Conservation (phyloP, 305 asterid genomes). For the Fraxinus dipetala region DNA sequence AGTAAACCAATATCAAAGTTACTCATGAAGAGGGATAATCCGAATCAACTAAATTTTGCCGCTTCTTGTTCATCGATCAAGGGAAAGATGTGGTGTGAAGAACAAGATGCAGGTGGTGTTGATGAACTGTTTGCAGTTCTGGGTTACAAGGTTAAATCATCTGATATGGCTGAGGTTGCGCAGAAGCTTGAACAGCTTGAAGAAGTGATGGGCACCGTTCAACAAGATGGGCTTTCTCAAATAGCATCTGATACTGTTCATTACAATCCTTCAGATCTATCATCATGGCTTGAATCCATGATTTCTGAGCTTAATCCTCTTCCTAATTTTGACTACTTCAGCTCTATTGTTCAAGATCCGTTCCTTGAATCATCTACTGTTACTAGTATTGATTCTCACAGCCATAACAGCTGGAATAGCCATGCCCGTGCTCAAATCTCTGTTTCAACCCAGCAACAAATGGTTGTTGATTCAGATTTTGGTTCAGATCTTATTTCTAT, state of each 20-base stretch:
- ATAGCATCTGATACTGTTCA: constrained; percentile 56
- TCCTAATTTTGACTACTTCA: constrained; percentile 32
- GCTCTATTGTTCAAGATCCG: constrained; percentile 27
- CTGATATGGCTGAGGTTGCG: constrained; percentile 74
- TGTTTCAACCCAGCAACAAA: constrained; percentile 6
- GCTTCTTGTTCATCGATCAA: constrained; percentile 35
- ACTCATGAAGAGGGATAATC: constrained; percentile 38
- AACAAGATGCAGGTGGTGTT: constrained; percentile 37
- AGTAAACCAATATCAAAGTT: too few relatives aligned
- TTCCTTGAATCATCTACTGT: constrained; percentile 40
- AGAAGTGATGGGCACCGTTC: constrained; percentile 45
- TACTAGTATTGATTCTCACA: constrained; percentile 23
- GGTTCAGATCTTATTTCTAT: constrained; percentile 79
- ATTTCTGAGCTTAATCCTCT: constrained; percentile 52
- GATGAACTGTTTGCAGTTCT: constrained; percentile 64
- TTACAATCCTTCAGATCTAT: constrained; percentile 81
- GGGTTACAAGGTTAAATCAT: constrained; percentile 59
- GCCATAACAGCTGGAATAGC: constrained; percentile 22
- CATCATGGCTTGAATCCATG: constrained; percentile 78
- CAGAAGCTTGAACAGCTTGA: constrained; percentile 66
- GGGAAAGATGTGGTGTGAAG: constrained; percentile 58
- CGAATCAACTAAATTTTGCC: constrained; percentile 29
- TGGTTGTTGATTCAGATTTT: constrained; percentile 45
- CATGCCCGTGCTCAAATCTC: not conserved
- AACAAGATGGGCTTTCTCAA: constrained; percentile 45